Evolutionary conservation across 202 grass and related monocot genomes (phyloP).

Genomic region (Setaria italica): DNA sequence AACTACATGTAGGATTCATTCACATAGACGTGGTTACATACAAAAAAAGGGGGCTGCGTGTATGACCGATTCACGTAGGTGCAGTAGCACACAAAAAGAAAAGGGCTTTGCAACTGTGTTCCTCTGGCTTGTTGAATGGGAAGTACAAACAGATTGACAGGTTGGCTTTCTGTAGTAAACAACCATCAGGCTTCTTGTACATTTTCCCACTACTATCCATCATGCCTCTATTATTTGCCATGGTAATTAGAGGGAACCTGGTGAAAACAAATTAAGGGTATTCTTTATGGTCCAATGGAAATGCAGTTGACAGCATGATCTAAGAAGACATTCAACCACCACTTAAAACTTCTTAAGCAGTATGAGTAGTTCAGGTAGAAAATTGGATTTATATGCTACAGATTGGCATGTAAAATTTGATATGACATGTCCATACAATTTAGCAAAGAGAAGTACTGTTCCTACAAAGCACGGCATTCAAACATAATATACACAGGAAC

Average conservation of each 20-base stretch:
- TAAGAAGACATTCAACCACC: not conserved
- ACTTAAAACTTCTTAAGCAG: not conserved
- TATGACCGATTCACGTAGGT: not conserved
- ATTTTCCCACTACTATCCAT: constrained; percentile 4
- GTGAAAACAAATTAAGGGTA: constrained; percentile 11
- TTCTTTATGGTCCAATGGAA: constrained; percentile 2
- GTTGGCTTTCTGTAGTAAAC: not conserved
- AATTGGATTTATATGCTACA: not conserved
- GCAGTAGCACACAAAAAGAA: not conserved
- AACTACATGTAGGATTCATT: not conserved
- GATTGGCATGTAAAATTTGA: not conserved
- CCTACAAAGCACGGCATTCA: not conserved
- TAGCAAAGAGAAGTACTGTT: not conserved
- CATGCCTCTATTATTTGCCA: not conserved
- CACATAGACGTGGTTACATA: not conserved
- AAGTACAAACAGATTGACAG: not conserved
- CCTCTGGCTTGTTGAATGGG: not conserved
- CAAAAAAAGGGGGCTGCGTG: not conserved
- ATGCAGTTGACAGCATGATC: not conserved
- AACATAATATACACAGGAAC: constrained; percentile 8
- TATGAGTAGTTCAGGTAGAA: not conserved
- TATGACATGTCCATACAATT: not conserved
- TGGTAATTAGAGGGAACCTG: constrained; percentile 9
- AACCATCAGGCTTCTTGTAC: not conserved
- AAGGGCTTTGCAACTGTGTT: not conserved